Percentiles rank a stretch among this genome's conserved stretches.
phyloP scores from a whole-genome alignment of 2,329 filamentous ascomycete genomes.

The Sodiomyces alkalinus region DNA sequence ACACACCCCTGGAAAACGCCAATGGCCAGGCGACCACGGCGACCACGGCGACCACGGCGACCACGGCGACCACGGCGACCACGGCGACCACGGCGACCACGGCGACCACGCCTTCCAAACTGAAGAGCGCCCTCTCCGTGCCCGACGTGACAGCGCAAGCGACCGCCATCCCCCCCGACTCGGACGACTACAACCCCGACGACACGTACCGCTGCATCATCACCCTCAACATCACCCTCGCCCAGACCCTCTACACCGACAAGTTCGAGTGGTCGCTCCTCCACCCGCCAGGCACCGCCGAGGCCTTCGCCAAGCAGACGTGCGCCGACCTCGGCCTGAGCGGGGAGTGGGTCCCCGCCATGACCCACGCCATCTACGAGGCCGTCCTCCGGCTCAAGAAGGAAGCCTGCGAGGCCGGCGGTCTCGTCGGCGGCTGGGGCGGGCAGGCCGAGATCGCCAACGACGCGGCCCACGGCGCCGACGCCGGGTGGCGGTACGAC shows the following conservation, averaged over 20 bases:
- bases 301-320: constrained; percentile 82
- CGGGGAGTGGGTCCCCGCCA: constrained; percentile 86
- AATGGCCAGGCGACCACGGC: too few species aligned
- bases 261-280: constrained; percentile 96
- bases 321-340: constrained; percentile 81
- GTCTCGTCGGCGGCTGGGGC: constrained; percentile 60
- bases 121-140: constrained; percentile 23
- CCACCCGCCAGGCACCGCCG: constrained; percentile 80
- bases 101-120: constrained; percentile 37
- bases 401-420: constrained; percentile 85
- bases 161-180: constrained; percentile 44
- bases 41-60: too few species aligned
- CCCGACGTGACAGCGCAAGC: constrained; percentile 55
- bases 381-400: constrained; percentile 87
- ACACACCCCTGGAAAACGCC: constrained; percentile 40
- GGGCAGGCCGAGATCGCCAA: constrained; percentile 60
- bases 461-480: constrained; percentile 65
- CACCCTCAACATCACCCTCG: constrained; percentile 77
- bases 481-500: constrained; percentile 91
- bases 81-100: too few species aligned
- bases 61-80: too few species aligned
- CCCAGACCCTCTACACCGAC: constrained; percentile 85
- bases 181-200: constrained; percentile 72
- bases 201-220: constrained; percentile 92
- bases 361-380: constrained; percentile 95